phyloP scores from a whole-genome alignment of 2,329 filamentous ascomycete species.

The Penicillium griseofulvum region DNA sequence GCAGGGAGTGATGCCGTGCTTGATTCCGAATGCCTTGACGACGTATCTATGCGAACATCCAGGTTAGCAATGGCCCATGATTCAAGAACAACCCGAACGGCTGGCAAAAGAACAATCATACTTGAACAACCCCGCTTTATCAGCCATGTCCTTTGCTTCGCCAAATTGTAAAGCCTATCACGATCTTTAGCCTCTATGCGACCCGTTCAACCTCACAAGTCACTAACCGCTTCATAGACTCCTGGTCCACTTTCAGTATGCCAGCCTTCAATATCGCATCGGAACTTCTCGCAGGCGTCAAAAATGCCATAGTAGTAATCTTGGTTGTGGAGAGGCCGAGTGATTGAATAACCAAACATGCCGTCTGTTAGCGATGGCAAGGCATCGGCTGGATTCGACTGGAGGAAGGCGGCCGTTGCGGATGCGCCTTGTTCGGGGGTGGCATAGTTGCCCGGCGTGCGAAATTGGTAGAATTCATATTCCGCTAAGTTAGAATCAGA shows the following conservation, averaged over 20 bases:
- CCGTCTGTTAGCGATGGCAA: slow-evolving; percentile 82
- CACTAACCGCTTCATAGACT: slow-evolving; percentile 80
- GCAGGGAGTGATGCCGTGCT: slow-evolving; percentile 88
- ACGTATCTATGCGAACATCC: slow-evolving; percentile 56
- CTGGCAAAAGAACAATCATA: slow-evolving; percentile 32
- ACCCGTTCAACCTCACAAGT: neutral
- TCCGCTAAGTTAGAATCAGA: slow-evolving; percentile 59
- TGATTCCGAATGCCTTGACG: slow-evolving; percentile 82
- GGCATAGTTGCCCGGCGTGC: slow-evolving; percentile 56
- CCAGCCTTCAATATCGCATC: slow-evolving; percentile 86
- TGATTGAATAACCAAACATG: slow-evolving; percentile 94
- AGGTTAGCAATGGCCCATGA: slow-evolving; percentile 8
- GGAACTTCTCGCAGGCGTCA: slow-evolving; percentile 73
- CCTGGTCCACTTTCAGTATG: slow-evolving; percentile 92
- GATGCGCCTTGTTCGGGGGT: slow-evolving; percentile 59
- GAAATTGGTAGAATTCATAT: slow-evolving; percentile 94
- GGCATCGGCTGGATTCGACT: slow-evolving; percentile 67
- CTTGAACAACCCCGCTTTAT: slow-evolving; percentile 91
- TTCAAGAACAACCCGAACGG: neutral
- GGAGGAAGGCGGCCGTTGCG: slow-evolving; percentile 71
- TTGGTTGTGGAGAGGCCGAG: slow-evolving; percentile 81
- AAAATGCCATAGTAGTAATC: slow-evolving; percentile 90
- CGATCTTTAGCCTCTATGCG: slow-evolving; percentile 19
- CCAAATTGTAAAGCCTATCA: slow-evolving; percentile 75
- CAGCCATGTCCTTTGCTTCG: slow-evolving; percentile 84